Percentiles rank a stretch among this genome's conserved stretches.
phyloP scores from a whole-genome alignment of 495 filamentous ascomycete species.

The Penicillium diatomitis region DNA sequence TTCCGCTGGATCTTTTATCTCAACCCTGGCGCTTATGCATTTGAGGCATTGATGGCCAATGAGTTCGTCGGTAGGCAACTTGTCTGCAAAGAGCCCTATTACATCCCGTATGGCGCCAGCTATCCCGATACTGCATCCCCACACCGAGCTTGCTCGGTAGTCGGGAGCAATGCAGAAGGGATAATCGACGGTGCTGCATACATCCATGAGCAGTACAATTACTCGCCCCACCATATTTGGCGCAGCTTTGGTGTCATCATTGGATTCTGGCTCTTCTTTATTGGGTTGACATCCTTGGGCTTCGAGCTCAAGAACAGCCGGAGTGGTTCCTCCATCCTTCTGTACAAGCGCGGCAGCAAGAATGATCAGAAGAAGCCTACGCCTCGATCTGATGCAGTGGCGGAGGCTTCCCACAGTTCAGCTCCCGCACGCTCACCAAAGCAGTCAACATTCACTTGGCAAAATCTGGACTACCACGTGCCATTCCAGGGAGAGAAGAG shows the following conservation, averaged over 20 bases:
- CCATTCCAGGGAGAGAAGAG: conserved; percentile 44
- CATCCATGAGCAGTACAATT: conserved; percentile 55
- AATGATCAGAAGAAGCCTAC: conserved; percentile 5
- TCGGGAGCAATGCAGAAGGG: conserved; percentile 49
- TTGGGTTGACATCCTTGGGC: conserved; percentile 56
- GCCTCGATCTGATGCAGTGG: no score
- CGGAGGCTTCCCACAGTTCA: no score
- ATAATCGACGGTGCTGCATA: conserved; percentile 54
- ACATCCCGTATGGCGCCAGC: conserved; percentile 52
- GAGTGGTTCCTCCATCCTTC: conserved; percentile 51
- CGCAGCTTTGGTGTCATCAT: conserved; percentile 75
- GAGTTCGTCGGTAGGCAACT: conserved; percentile 75
- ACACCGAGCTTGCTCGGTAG: conserved; percentile 63
- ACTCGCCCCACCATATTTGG: conserved; percentile 56
- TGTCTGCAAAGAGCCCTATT: conserved; percentile 59
- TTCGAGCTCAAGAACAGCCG: conserved; percentile 55
- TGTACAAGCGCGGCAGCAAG: conserved; percentile 49
- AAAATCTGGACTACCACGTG: conserved; percentile 59
- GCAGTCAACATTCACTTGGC: conserved; percentile 41
- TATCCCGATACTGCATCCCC: conserved; percentile 50
- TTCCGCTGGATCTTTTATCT: conserved; percentile 87
- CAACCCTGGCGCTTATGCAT: conserved; percentile 77
- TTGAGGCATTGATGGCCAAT: conserved; percentile 85
- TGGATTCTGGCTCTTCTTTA: conserved; percentile 63
- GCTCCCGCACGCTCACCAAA: conserved; percentile 16